Percentiles rank a stretch among this genome's conserved stretches.
phyloP scores from a whole-genome alignment of 2,329 filamentous ascomycete species.

The Pseudogymnoascus sp. region DNA sequence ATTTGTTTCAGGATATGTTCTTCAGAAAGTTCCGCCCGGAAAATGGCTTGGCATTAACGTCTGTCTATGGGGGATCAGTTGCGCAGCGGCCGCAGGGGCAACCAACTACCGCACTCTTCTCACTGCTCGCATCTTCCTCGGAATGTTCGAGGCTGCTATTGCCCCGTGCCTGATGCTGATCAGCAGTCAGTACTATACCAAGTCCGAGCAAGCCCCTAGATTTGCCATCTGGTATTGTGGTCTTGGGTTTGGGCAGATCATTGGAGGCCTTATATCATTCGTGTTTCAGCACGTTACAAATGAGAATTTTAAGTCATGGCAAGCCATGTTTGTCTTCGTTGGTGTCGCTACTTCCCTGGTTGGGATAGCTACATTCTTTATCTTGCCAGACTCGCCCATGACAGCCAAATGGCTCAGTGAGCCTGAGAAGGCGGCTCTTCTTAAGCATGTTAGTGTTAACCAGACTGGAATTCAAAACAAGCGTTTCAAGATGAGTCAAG shows the following conservation, averaged over 20 bases:
- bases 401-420: conserved; percentile 34
- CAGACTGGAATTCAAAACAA: conserved; percentile 47
- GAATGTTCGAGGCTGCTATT: conserved; percentile 54
- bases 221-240: conserved; percentile 57
- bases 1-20: conserved; percentile 40
- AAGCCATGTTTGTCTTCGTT: conserved; percentile 44
- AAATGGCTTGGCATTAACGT: conserved; percentile 57
- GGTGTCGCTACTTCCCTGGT: conserved; percentile 39
- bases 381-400: conserved; percentile 44
- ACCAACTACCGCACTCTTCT: conserved; percentile 47
- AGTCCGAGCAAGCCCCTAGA: conserved; percentile 49
- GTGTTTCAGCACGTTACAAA: conserved; percentile 45
- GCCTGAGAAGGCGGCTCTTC: conserved; percentile 37
- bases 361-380: conserved; percentile 34
- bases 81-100: conserved; percentile 45
- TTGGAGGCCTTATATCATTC: conserved; percentile 41
- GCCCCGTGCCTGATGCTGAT: conserved; percentile 55
- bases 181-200: conserved; percentile 52
- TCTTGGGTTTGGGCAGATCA: conserved; percentile 50
- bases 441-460: conserved; percentile 47
- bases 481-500: conserved; percentile 41
- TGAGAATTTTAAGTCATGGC: conserved; percentile 35
- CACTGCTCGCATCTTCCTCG: conserved; percentile 49
- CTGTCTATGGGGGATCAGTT: conserved; percentile 46
- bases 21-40: conserved; percentile 52